These are phyloP conservation scores for Didymella exigua DNA, from an alignment of 2,329 filamentous ascomycete genomes.

Conservation along the genomic window DNA sequence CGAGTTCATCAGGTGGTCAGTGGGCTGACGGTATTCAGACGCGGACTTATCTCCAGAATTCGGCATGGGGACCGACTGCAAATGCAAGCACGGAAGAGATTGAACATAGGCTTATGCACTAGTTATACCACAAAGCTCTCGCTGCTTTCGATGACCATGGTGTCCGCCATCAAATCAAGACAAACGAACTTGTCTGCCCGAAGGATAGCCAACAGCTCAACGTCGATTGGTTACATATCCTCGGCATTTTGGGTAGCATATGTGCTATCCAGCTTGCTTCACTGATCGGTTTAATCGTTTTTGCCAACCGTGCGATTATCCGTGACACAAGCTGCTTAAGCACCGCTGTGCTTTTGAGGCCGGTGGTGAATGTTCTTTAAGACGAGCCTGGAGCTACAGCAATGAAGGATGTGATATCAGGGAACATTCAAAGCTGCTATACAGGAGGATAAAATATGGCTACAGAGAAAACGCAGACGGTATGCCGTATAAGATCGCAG, in stretches of 20 bases:
- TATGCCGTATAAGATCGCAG: conserved; percentile 33
- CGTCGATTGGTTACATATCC: conserved; percentile 39
- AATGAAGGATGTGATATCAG: conserved; percentile 40
- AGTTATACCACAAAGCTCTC: too few species aligned
- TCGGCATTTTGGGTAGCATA: conserved; percentile 29
- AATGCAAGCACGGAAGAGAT: too few species aligned
- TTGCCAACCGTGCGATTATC: conserved; percentile 40
- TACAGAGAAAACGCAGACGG: conserved; percentile 36
- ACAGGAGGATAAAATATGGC: conserved; percentile 40
- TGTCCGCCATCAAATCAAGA: too few species aligned
- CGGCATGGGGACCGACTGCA: conserved; percentile 32
- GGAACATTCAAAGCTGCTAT: conserved; percentile 28
- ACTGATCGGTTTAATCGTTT: conserved; percentile 25
- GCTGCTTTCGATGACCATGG: too few species aligned
- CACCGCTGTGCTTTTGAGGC: conserved; percentile 40
- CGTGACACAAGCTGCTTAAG: conserved; percentile 42
- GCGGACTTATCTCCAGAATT: conserved; percentile 31
- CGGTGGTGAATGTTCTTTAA: conserved; percentile 35
- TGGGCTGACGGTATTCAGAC: conserved; percentile 1
- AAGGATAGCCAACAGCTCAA: conserved; percentile 37
- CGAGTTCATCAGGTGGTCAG: too few species aligned
- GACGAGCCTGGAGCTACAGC: conserved; percentile 28
- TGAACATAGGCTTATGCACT: too few species aligned
- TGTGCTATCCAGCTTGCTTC: conserved; percentile 35
- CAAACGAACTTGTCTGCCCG: conserved; percentile 8